Percentiles rank a stretch among this genome's conserved stretches.
Evolutionary conservation across 768 basidiomycete genomes (phyloP).

Genomic region (Mycena chlorophos): DNA sequence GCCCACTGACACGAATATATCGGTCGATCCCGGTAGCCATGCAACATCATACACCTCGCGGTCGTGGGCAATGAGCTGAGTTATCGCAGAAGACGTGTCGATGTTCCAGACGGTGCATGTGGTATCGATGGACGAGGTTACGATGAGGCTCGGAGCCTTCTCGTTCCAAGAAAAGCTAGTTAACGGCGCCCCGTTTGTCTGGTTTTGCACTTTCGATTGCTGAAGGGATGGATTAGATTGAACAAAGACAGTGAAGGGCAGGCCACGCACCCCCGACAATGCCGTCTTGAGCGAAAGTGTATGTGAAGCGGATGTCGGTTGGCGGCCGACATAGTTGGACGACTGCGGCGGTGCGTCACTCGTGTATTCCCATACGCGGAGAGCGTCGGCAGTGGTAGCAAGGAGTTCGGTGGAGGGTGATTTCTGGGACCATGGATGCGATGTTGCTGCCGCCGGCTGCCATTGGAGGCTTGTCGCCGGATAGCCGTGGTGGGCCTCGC

Average conservation of each 20-base stretch:
- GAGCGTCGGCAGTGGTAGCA: constrained; percentile 91
- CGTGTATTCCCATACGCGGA: constrained; percentile 89
- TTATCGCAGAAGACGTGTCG: constrained; percentile 88
- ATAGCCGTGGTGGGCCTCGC: constrained; percentile 84
- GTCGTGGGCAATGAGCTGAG: constrained; percentile 97
- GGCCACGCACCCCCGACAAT: constrained; percentile 70
- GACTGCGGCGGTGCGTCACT: constrained; percentile 60
- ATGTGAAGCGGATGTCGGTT: constrained; percentile 56
- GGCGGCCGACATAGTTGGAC: constrained; percentile 72
- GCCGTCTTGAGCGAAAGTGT: constrained; percentile 73
- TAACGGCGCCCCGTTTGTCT: constrained; percentile 82
- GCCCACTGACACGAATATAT: constrained; percentile 97
- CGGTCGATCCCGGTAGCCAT: constrained; percentile 95
- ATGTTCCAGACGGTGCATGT: constrained; percentile 99
- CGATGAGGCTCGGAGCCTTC: constrained; percentile 84
- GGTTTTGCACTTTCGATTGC: constrained; percentile 90
- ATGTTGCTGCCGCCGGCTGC: constrained; percentile 76
- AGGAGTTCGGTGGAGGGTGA: constrained; percentile 72
- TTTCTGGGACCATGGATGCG: constrained; percentile 70
- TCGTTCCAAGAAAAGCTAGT: constrained; percentile 99
- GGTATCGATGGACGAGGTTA: constrained; percentile 97
- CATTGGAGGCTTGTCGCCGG: constrained; percentile 92
- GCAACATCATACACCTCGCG: constrained; percentile 96
- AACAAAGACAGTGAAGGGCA: constrained; percentile 12
- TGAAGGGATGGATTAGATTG: constrained; percentile 26